Percentiles rank a stretch among this genome's conserved stretches.
These are phyloP conservation scores for Hypoxylon sp. DNA, from an alignment of 2,329 filamentous ascomycete species.

Conservation along the genomic window DNA sequence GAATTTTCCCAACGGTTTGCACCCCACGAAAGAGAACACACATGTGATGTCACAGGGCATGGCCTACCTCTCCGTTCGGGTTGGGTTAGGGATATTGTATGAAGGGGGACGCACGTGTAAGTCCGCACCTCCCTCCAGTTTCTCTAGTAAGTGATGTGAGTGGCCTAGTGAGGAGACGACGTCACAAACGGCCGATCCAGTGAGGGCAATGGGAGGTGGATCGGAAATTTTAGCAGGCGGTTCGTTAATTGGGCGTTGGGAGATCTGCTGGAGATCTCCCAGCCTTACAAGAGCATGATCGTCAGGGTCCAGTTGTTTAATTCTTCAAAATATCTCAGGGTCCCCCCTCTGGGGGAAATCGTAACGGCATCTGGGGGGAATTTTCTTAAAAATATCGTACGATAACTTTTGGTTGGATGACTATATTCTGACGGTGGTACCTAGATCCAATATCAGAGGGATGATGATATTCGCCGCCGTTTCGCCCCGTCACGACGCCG, in stretches of 20 bases:
- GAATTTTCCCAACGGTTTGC: constrained; percentile 15
- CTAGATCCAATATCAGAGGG: background rate
- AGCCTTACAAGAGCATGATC: constrained; percentile 37
- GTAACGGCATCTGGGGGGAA: background rate
- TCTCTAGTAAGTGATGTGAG: background rate
- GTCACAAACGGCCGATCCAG: constrained; percentile 8
- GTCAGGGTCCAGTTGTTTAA: constrained; percentile 36
- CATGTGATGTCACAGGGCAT: constrained; percentile 35
- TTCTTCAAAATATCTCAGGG: constrained; percentile 2
- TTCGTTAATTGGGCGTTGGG: background rate
- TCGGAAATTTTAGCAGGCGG: constrained; percentile 7
- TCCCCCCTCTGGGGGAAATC: background rate
- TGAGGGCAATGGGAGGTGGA: background rate
- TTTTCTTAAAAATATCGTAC: background rate
- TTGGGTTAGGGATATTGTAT: background rate
- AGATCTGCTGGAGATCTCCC: constrained; percentile 19
- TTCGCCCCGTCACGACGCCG: background rate
- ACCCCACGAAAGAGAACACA: constrained; percentile 20
- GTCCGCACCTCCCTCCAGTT: background rate
- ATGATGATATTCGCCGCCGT: constrained; percentile 3
- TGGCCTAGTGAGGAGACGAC: background rate
- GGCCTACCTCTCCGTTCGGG: constrained; percentile 4
- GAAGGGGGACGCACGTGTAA: background rate
- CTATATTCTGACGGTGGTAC: background rate
- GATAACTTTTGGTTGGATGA: background rate